Conservation (phyloP, 208 protist species). For the Porcisia hertigi region DNA sequence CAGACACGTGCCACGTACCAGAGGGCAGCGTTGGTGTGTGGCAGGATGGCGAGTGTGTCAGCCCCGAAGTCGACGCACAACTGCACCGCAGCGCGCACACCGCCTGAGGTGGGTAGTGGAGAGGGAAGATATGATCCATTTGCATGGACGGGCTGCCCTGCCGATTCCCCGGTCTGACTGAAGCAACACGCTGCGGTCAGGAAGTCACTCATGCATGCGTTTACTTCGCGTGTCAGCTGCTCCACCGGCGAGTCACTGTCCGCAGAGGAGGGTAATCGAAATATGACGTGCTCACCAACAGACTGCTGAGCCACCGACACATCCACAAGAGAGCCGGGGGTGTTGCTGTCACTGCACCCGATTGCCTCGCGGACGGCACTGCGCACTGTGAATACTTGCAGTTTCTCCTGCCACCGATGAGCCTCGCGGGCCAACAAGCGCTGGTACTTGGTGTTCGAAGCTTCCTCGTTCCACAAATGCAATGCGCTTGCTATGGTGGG, state of each 20-base stretch:
- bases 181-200: constrained; percentile 18
- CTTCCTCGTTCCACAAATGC: constrained; percentile 21
- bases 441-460: constrained; percentile 7
- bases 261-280: constrained; percentile 15
- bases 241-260: background rate
- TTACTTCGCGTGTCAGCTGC: constrained; percentile 5
- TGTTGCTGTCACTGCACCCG: background rate
- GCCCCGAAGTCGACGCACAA: constrained; percentile 27
- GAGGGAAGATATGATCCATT: background rate
- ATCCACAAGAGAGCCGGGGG: background rate
- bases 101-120: constrained; percentile 5
- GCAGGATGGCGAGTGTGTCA: constrained; percentile 18
- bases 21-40: constrained; percentile 18
- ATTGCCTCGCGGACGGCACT: constrained; percentile 1
- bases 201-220: constrained; percentile 13
- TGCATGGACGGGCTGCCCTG: background rate
- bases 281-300: constrained; percentile 19
- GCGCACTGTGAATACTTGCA: constrained; percentile 20
- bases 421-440: constrained; percentile 1
- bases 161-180: background rate
- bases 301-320: background rate
- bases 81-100: constrained; percentile 22
- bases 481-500: constrained; percentile 6
- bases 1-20: constrained; percentile 15
- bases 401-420: constrained; percentile 12